Evolutionary conservation across 805 yeast species (phyloP).

Genomic region (Martiniozyma abietophila): DNA sequence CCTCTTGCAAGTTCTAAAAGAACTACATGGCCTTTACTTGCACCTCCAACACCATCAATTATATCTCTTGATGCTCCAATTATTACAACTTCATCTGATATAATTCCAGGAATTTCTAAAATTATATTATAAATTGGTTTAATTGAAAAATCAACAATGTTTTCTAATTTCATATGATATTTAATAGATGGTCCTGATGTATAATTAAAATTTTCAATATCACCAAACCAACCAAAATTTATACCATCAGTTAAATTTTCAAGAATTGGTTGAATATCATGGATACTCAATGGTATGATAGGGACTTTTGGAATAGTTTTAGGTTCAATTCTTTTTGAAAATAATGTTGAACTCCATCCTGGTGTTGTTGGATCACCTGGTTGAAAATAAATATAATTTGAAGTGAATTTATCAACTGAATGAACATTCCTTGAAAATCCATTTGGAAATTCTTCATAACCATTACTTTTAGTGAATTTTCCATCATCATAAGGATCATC

Average conservation of each 20-base stretch:
- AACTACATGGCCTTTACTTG: constrained; percentile 40
- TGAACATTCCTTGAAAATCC: constrained; percentile 61
- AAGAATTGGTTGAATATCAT: constrained; percentile 35
- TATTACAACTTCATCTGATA: constrained; percentile 41
- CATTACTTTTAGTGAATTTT: constrained; percentile 44
- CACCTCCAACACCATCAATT: constrained; percentile 42
- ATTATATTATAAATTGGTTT: constrained; percentile 40
- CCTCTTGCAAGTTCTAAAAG: constrained; percentile 46
- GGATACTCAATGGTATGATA: constrained; percentile 39
- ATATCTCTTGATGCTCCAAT: constrained; percentile 50
- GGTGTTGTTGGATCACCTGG: constrained; percentile 81
- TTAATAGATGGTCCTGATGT: constrained; percentile 36
- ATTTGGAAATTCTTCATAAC: constrained; percentile 47
- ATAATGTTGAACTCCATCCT: constrained; percentile 48
- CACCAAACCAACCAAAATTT: constrained; percentile 30
- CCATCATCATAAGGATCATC: constrained; percentile 55
- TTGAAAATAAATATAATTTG: constrained; percentile 43
- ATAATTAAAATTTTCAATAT: constrained; percentile 34
- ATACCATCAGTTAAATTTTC: constrained; percentile 31
- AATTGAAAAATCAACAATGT: constrained; percentile 32
- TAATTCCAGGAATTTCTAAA: constrained; percentile 48
- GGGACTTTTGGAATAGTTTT: constrained; percentile 42
- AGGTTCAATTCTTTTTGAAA: constrained; percentile 32
- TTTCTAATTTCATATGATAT: constrained; percentile 29
- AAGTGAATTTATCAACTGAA: constrained; percentile 54